Percentiles rank a stretch among this genome's conserved stretches.
Conservation (phyloP, 2,329 filamentous ascomycete species). For the Bimuria novae-zelandiae region DNA sequence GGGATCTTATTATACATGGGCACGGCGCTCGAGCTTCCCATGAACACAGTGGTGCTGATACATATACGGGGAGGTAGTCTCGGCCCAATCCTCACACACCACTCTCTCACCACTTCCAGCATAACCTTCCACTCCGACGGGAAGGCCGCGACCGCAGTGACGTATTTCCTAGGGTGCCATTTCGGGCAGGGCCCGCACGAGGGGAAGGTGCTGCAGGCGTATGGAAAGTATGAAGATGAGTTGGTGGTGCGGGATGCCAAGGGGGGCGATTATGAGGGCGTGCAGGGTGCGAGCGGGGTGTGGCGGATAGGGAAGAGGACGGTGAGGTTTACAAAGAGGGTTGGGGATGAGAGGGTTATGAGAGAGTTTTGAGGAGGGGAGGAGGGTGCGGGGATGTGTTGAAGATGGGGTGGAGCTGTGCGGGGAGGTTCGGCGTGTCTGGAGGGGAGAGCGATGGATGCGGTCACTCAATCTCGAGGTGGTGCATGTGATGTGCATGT, state of each 20-base stretch:
- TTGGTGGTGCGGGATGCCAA: constrained; percentile 23
- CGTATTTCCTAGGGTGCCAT: constrained; percentile 50
- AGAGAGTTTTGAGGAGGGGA: constrained; percentile 27
- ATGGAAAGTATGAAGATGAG: constrained; percentile 49
- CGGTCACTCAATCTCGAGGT: too few relatives aligned
- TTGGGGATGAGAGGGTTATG: constrained; percentile 44
- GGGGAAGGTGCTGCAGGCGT: constrained; percentile 48
- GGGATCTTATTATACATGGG: not conserved
- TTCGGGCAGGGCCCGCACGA: constrained; percentile 50
- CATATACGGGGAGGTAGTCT: constrained; percentile 35
- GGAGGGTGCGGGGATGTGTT: too few relatives aligned
- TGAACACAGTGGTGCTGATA: too few relatives aligned
- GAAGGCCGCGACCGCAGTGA: constrained; percentile 42
- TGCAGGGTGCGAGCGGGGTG: constrained; percentile 44
- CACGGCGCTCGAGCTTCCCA: not conserved
- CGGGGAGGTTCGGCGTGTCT: too few relatives aligned
- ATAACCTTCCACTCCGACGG: constrained; percentile 39
- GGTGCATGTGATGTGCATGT: too few relatives aligned
- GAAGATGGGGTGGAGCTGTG: too few relatives aligned
- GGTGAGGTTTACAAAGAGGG: constrained; percentile 45
- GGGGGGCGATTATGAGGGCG: constrained; percentile 31
- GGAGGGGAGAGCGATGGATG: too few relatives aligned
- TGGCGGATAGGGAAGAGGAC: constrained; percentile 47
- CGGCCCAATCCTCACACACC: constrained; percentile 48
- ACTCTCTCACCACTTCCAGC: constrained; percentile 50